phyloP scores from a whole-genome alignment of 2,329 filamentous ascomycete genomes.

The Aspergillus floridensis region DNA sequence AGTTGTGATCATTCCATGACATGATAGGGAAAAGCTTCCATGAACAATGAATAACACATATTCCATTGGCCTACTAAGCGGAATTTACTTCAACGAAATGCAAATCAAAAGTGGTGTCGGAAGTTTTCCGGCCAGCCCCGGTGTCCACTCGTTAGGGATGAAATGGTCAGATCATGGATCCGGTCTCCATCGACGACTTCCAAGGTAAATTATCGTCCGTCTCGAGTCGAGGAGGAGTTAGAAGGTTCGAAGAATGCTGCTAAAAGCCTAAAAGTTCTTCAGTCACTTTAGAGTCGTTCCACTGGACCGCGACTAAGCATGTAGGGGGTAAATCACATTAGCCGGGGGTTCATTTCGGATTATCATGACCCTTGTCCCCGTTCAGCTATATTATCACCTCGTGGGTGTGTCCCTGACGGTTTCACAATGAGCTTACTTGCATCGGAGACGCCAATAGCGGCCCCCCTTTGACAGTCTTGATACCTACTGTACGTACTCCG shows the following conservation, averaged over 20 bases:
- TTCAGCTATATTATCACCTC: background rate
- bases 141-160: background rate
- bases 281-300: background rate
- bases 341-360: background rate
- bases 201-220: background rate
- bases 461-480: background rate
- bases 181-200: background rate
- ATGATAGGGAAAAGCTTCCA: background rate
- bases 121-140: background rate
- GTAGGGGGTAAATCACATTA: background rate
- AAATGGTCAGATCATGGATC: background rate
- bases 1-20: background rate
- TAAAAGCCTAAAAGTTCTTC: background rate
- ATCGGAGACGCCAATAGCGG: background rate
- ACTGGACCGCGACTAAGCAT: background rate
- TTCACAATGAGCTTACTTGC: background rate
- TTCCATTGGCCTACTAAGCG: background rate
- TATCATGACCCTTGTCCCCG: background rate
- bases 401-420: background rate
- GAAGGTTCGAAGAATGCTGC: conserved; percentile 9
- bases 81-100: background rate
- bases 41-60: background rate
- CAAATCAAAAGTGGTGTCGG: background rate
- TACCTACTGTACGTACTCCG: too few relatives aligned
- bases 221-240: conserved; percentile 1